These are phyloP conservation scores for Carex littledalei DNA, from an alignment of 176 grass and related monocot genomes.

Conservation along the genomic window DNA sequence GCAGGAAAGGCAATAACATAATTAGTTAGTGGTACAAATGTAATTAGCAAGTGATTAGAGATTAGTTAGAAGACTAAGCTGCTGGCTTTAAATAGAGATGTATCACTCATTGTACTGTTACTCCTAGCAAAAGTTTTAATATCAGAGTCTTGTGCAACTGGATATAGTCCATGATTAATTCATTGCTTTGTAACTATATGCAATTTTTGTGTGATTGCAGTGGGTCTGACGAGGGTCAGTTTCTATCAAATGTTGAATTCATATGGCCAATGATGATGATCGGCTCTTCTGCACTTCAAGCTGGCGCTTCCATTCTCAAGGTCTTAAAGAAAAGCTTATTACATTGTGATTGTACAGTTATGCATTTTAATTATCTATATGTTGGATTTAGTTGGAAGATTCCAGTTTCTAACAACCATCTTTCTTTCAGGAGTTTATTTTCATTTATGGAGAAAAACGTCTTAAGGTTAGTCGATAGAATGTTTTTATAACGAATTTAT, in stretches of 20 bases:
- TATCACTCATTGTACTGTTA: not conserved
- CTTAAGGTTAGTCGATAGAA: constrained; percentile 47
- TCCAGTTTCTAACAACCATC: not conserved
- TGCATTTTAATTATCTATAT: not conserved
- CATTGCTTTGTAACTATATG: not conserved
- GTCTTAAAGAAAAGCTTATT: constrained; percentile 24
- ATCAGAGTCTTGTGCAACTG: not conserved
- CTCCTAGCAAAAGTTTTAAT: not conserved
- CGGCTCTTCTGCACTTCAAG: constrained; percentile 77
- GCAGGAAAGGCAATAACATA: no score
- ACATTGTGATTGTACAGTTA: not conserved
- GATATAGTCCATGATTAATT: not conserved
- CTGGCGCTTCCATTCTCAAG: constrained; percentile 86
- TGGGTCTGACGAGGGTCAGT: constrained; percentile 39
- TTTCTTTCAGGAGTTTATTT: constrained; percentile 74
- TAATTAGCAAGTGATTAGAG: no score
- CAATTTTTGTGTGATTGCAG: constrained; percentile 28
- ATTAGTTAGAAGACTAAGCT: no score
- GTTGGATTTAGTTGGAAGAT: not conserved
- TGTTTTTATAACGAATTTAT: not conserved
- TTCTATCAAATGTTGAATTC: constrained; percentile 61
- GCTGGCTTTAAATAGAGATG: no score
- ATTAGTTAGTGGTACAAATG: no score
- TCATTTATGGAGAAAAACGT: constrained; percentile 71
- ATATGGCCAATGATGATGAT: constrained; percentile 77